Evolutionary conservation across 345 rosid genomes (phyloP), one percentile per base, ranked within the genome.

Genomic region (Salix koriyanagi): DNA sequence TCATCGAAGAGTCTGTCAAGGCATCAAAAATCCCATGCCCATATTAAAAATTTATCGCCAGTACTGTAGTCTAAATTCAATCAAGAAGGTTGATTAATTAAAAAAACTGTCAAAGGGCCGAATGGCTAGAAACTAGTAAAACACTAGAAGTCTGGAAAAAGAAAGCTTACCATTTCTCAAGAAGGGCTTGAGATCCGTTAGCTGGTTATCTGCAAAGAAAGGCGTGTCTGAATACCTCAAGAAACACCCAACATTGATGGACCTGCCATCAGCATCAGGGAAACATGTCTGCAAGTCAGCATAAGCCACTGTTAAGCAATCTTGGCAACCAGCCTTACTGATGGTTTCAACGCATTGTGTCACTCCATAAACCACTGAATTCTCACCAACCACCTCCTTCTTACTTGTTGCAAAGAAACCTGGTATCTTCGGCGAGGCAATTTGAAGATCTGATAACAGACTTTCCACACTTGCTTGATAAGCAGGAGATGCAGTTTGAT

Each of bases 201-300:
- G 84, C 42, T 76, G 79, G 77, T 84, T 85, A 41, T 78, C 86
- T 1, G 81, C 41, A 39, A 87, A 87, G 74, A 83, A 87, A 5
- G 85, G 64, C 4, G 79, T 26, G 12, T 76, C 81, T 0, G 86
- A 85, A 73, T 76, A 85, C 69, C 88, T 80, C 25, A 85, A 56
- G 72, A 85, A 87, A 56, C 90, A 87, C 16, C 88, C 90, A 4
- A 76, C 83, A 77, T 85, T 85, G 61, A 85, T 56, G 0, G 86
- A 83, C 77, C 85, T 80, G 18, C 87, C 87, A 36, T 69, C 67
- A 3, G 76, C 64, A 52, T 64, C 25, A 41, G 76, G 32, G 32
- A 30, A 68, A 72, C 90, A 87, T 54, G 48, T 79, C 8, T 76
- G 72, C 39, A 85, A 52, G 74, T 84, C 82, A 2, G 6, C 34